Evolutionary conservation across 441 rosid genomes (phyloP), one percentile per base, ranked within the genome.

Genomic region (Pelargonium cotyledonis): DNA sequence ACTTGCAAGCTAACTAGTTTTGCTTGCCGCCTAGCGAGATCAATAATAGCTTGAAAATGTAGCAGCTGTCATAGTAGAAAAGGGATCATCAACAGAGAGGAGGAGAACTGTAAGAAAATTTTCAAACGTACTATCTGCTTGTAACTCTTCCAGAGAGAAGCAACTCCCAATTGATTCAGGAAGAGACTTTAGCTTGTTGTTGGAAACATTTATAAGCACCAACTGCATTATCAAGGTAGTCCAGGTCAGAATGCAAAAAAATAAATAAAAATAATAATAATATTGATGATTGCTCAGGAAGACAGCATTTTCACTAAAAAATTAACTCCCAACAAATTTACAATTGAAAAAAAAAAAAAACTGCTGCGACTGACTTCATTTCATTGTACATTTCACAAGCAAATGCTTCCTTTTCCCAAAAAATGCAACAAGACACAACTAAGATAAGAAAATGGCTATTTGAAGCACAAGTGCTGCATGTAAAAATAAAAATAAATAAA

Each of bases 131-230:
- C 98, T 96, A 80, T 89, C 84, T 65, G 96, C 96, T 76, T 86
- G 89, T 65, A 94, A 55, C 80, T 91, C 98, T 84, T 94, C 98
- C 79, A 94, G 82, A 66, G 98, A 85, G 79, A 84, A 87, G 81
- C 97, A 94, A 77, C 93, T 91, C 72, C 98, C 98, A 72, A 94
- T 82, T 72, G 98, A 89, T 78, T 91, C 96, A 11, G 98, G 96
- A 76, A 94, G 90, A 68, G 87, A 81, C 82, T 85, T 94, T 79
- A 91, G 75, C 77, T 86, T 86, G 84, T 94, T 91, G 79, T 78
- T 86, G 68, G 98, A 94, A 68, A 94, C 87, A 87, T 91, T 88
- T 80, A 94, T 77, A 70, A 94, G 85, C 43, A 86, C 77, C 73
- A 93, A 76, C 98, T 93, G 92, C 91, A 85, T 68, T 18, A 64